Percentiles rank a stretch among this genome's conserved stretches.
Conservation (phyloP, 345 rosid genomes). For the Corymbia maculata region DNA sequence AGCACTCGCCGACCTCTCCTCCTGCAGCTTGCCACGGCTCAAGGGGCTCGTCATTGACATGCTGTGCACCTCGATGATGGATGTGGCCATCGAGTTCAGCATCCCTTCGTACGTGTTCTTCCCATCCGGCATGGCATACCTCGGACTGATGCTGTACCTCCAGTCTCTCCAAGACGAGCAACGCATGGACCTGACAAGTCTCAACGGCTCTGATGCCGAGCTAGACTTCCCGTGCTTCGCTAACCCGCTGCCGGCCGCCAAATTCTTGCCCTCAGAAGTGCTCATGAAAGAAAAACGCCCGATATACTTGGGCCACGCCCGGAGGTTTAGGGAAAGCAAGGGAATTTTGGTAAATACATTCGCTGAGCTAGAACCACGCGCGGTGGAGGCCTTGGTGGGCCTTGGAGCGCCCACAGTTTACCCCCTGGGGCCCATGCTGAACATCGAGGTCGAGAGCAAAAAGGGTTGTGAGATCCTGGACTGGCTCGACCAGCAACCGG, state of each 20-base stretch:
- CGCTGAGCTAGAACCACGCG: conserved; percentile 29
- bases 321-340: conserved; percentile 6
- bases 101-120: conserved; percentile 7
- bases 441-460: too few species aligned
- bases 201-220: neutral
- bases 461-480: too few species aligned
- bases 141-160: too few species aligned
- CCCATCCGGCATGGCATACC: too few species aligned
- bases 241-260: conserved; percentile 21
- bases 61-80: conserved; percentile 38
- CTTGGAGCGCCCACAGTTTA: neutral
- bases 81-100: conserved; percentile 28
- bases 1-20: neutral
- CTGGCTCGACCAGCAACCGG: too few species aligned
- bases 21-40: conserved; percentile 13
- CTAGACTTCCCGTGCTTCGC: conserved; percentile 16
- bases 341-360: conserved; percentile 46
- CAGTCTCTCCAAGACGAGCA: too few species aligned
- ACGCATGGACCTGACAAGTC: too few species aligned
- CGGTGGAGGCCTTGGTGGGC: conserved; percentile 3
- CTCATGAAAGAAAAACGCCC: neutral
- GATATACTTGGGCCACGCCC: neutral
- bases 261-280: neutral
- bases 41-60: conserved; percentile 43
- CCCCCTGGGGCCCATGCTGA: too few species aligned